These are phyloP conservation scores for Plasmodium gaboni DNA, from an alignment of 169 alveolate species.

Conservation along the genomic window DNA sequence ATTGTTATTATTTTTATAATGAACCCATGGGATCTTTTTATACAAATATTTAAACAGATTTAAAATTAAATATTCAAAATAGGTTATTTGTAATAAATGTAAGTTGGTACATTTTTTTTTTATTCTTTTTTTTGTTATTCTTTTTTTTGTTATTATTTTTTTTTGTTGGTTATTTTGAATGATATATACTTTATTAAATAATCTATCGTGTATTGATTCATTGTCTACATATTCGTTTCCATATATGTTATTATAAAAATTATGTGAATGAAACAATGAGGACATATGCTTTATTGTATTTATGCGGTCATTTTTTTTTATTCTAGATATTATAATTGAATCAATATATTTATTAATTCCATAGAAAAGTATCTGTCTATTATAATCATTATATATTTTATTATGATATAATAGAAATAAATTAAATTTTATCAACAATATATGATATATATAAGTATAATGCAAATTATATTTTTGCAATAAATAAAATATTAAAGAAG, in stretches of 20 bases:
- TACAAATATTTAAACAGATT: constrained; percentile 21
- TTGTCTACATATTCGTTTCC: constrained; percentile 33
- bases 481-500: constrained; percentile 51
- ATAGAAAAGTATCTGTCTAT: constrained; percentile 16
- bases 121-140: not conserved
- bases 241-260: constrained; percentile 28
- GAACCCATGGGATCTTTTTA: constrained; percentile 4
- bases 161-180: not conserved
- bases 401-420: constrained; percentile 22
- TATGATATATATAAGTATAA: constrained; percentile 47
- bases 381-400: constrained; percentile 34
- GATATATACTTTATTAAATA: constrained; percentile 18
- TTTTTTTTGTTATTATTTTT: not conserved
- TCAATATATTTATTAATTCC: constrained; percentile 43
- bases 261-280: not conserved
- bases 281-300: not conserved
- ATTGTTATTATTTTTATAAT: not conserved
- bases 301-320: constrained; percentile 15
- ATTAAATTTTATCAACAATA: constrained; percentile 57
- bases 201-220: not conserved
- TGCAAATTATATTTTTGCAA: constrained; percentile 77
- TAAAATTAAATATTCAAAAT: constrained; percentile 32
- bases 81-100: constrained; percentile 15
- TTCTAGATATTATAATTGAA: constrained; percentile 28
- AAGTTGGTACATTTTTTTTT: not conserved